Conservation (phyloP, 306 rosid species). For the Malus fusca region DNA sequence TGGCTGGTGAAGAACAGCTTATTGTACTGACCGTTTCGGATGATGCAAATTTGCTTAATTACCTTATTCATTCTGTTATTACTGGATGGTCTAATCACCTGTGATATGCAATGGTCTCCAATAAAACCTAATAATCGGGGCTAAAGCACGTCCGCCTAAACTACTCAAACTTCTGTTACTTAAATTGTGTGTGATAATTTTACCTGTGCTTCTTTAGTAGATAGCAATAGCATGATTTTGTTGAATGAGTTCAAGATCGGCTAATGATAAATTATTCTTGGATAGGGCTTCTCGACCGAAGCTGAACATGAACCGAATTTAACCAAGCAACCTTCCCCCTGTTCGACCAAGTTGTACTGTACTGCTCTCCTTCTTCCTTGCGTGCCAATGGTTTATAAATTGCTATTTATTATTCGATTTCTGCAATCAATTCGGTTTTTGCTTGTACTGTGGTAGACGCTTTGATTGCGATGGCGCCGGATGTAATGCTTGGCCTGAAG, state of each 20-base stretch:
- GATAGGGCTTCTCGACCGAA: slow-evolving; percentile 26
- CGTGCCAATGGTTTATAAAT: not conserved
- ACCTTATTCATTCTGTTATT: not conserved
- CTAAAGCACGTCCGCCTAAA: not conserved
- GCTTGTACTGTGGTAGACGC: not conserved
- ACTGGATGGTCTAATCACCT: not conserved
- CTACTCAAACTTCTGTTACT: not conserved
- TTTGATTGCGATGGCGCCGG: not conserved
- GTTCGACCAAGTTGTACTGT: slow-evolving; percentile 7
- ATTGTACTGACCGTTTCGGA: not conserved
- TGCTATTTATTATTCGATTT: not conserved
- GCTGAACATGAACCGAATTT: slow-evolving; percentile 24
- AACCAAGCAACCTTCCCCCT: slow-evolving; percentile 7
- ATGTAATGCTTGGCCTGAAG: not conserved
- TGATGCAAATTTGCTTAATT: not conserved
- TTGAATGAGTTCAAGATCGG: not conserved
- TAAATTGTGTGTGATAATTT: not conserved
- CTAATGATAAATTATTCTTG: slow-evolving; percentile 28
- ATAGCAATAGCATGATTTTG: not conserved
- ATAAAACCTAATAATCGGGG: not conserved
- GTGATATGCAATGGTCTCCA: not conserved
- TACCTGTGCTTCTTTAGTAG: not conserved
- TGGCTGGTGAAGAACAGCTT: not conserved
- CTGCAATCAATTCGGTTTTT: not conserved
- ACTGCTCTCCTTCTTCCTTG: slow-evolving; percentile 2